These are phyloP conservation scores for Coniosporium apollinis DNA, from an alignment of 495 filamentous ascomycete species.

Conservation along the genomic window DNA sequence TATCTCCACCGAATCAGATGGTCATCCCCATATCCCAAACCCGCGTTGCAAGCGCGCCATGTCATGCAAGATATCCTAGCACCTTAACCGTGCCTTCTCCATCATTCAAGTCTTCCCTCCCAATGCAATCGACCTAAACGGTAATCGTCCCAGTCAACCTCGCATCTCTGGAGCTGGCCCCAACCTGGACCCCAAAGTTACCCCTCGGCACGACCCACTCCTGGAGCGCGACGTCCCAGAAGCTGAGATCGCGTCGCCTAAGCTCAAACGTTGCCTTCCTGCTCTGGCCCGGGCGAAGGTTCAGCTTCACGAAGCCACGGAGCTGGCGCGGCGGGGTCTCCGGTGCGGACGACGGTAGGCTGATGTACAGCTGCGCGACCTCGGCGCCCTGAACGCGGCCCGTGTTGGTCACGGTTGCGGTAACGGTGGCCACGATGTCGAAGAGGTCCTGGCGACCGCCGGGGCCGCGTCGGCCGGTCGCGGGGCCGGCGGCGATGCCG, in stretches of 20 bases:
- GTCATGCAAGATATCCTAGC: too few relatives aligned
- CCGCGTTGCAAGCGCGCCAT: too few relatives aligned
- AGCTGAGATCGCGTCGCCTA: slow-evolving; percentile 34
- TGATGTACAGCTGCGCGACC: slow-evolving; percentile 41
- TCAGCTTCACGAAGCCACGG: slow-evolving; percentile 41
- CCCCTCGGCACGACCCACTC: slow-evolving; percentile 37
- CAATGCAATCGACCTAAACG: too few relatives aligned
- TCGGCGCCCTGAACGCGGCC: slow-evolving; percentile 37
- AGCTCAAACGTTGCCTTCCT: slow-evolving; percentile 33
- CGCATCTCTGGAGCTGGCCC: slow-evolving; percentile 35
- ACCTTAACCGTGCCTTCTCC: too few relatives aligned
- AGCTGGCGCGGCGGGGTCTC: slow-evolving; percentile 32
- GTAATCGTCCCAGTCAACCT: too few relatives aligned
- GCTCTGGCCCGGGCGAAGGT: slow-evolving; percentile 27
- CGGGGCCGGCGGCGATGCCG: slow-evolving; percentile 52
- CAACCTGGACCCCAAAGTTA: slow-evolving; percentile 29
- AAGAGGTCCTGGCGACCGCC: slow-evolving; percentile 20
- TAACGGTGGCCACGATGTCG: slow-evolving; percentile 29
- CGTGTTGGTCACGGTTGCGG: slow-evolving; percentile 31
- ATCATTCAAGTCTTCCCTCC: too few relatives aligned
- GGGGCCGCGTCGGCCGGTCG: slow-evolving; percentile 34
- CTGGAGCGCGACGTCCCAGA: slow-evolving; percentile 34
- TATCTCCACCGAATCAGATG: too few relatives aligned
- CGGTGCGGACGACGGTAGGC: slow-evolving; percentile 15
- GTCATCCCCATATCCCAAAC: too few relatives aligned